Percentiles rank a stretch among this genome's conserved stretches.
Conservation (phyloP, 495 filamentous ascomycete genomes). For the Venustampulla echinocandica region DNA sequence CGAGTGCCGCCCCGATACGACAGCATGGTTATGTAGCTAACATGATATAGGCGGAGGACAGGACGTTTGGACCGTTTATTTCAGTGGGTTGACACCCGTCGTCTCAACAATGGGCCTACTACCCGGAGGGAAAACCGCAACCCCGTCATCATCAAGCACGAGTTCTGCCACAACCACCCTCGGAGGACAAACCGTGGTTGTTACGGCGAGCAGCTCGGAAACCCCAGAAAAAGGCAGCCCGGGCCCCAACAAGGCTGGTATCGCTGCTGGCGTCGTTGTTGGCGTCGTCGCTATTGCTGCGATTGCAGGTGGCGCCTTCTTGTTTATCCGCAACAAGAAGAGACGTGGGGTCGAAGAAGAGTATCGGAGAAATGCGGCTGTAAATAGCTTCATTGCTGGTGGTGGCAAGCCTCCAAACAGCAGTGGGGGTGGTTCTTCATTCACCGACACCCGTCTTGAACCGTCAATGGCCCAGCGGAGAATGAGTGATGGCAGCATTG, state of each 20-base stretch:
- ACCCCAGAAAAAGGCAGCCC: slow-evolving; percentile 20
- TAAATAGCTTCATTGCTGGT: slow-evolving; percentile 51
- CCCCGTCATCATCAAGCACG: slow-evolving; percentile 7
- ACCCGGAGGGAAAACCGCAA: neutral
- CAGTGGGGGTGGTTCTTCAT: slow-evolving; percentile 48
- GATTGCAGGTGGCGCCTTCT: slow-evolving; percentile 57
- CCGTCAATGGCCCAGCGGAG: slow-evolving; percentile 85
- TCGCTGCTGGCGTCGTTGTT: slow-evolving; percentile 83
- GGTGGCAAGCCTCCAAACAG: slow-evolving; percentile 46
- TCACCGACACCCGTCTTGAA: slow-evolving; percentile 79
- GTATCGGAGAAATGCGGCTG: slow-evolving; percentile 63
- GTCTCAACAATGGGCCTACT: neutral
- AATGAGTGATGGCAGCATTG: slow-evolving; percentile 94
- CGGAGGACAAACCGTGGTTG: slow-evolving; percentile 26
- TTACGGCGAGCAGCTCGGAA: slow-evolving; percentile 18
- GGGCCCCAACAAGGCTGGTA: slow-evolving; percentile 58
- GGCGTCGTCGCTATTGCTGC: slow-evolving; percentile 63
- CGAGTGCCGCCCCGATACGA: neutral
- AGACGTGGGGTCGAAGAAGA: slow-evolving; percentile 70
- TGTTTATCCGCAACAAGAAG: slow-evolving; percentile 67
- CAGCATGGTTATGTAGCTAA: slow-evolving; percentile 25
- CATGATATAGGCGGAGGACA: slow-evolving; percentile 43
- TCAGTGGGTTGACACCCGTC: neutral
- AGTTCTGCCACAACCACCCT: slow-evolving; percentile 21
- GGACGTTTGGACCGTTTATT: slow-evolving; percentile 4